These are phyloP conservation scores for Vigna mungo DNA, from an alignment of 306 rosid genomes.

Conservation along the genomic window DNA sequence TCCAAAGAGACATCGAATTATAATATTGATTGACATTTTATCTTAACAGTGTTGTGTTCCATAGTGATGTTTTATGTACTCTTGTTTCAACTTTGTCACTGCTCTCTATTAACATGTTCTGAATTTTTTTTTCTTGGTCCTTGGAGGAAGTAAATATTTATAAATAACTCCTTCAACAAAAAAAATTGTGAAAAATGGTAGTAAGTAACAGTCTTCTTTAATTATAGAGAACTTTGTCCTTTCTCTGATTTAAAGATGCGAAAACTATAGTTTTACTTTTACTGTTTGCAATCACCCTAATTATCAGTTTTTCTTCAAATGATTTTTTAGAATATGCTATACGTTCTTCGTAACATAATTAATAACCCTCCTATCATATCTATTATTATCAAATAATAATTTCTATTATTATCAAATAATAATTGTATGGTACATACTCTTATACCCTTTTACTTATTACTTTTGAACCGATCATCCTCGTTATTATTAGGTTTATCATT, in stretches of 20 bases:
- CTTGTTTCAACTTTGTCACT: not conserved
- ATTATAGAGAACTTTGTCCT: not conserved
- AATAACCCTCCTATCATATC: not conserved
- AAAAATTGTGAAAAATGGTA: not conserved
- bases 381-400: not conserved
- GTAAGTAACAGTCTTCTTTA: not conserved
- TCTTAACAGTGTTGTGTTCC: conserved; percentile 23
- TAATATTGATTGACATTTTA: conserved; percentile 40
- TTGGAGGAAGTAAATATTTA: not conserved
- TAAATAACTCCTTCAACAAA: not conserved
- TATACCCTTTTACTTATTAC: too few species aligned
- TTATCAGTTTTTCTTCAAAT: not conserved
- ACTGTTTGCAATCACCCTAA: not conserved
- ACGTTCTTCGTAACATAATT: not conserved
- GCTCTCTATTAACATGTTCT: not conserved
- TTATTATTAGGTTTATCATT: too few species aligned
- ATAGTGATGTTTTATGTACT: conserved; percentile 23
- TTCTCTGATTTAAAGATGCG: not conserved
- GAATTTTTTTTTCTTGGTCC: not conserved
- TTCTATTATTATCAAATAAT: not conserved
- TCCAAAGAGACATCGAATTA: conserved; percentile 24
- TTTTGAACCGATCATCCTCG: too few species aligned
- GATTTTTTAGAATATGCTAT: not conserved
- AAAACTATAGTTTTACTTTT: not conserved
- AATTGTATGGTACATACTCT: too few species aligned